Evolutionary conservation across 768 basidiomycete genomes (phyloP).

Genomic region (Collybia mongolica): DNA sequence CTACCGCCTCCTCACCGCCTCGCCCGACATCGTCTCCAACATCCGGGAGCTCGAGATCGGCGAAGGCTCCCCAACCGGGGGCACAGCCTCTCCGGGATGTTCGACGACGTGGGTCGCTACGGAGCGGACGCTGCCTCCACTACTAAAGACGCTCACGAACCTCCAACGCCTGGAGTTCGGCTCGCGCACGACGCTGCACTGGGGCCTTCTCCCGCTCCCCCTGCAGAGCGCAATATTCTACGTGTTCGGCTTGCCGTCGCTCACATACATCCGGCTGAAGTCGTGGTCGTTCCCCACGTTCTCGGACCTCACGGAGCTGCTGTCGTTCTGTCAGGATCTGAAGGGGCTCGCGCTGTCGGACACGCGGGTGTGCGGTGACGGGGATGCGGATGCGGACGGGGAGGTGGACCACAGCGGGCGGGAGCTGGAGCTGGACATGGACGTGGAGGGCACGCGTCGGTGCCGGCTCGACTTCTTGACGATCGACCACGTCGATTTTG

Average conservation of each 20-base stretch:
- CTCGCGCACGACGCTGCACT: constrained; percentile 31
- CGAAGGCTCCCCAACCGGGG: constrained; percentile 33
- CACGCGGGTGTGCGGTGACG: constrained; percentile 28
- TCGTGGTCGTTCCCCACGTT: constrained; percentile 38
- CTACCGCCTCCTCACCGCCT: constrained; percentile 26
- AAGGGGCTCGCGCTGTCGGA: constrained; percentile 34
- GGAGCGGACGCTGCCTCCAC: constrained; percentile 32
- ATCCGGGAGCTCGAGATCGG: constrained; percentile 38
- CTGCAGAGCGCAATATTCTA: constrained; percentile 33
- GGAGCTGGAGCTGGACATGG: not conserved
- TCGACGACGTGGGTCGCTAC: constrained; percentile 38
- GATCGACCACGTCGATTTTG: constrained; percentile 38
- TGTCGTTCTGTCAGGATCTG: constrained; percentile 32
- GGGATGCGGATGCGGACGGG: constrained; percentile 4
- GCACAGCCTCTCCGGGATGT: constrained; percentile 23
- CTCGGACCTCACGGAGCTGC: constrained; percentile 28
- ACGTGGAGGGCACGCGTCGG: not conserved
- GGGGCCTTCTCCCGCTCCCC: constrained; percentile 32
- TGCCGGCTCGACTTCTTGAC: constrained; percentile 34
- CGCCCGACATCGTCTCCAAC: constrained; percentile 30
- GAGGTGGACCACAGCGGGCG: not conserved
- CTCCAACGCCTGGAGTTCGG: constrained; percentile 36
- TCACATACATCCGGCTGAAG: constrained; percentile 37
- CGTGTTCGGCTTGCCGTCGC: constrained; percentile 30
- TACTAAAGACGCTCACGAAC: constrained; percentile 35